Conservation (phyloP, 441 rosid genomes). For the Hura crepitans region DNA sequence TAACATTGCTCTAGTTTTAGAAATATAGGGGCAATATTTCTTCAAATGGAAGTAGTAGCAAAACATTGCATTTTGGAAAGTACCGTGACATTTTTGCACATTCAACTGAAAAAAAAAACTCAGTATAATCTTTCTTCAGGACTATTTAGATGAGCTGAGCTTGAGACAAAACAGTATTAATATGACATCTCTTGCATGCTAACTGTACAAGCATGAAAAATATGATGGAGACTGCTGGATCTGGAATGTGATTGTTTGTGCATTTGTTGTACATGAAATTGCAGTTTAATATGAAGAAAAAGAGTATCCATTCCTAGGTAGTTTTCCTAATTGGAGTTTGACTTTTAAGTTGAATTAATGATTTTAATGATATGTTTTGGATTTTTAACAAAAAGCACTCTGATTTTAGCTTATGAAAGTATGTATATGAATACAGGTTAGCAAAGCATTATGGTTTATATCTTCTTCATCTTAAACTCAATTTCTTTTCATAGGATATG, state of each 20-base stretch:
- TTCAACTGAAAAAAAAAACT: too few species aligned
- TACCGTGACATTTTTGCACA: too few species aligned
- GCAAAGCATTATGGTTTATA: neutral
- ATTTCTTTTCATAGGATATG: constrained; percentile 67
- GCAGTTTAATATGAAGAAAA: neutral
- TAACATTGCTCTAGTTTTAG: too few species aligned
- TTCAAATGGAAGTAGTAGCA: too few species aligned
- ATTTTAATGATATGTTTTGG: neutral
- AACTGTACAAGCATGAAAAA: neutral
- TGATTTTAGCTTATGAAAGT: neutral
- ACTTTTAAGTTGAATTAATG: neutral
- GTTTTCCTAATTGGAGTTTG: neutral
- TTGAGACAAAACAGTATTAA: neutral
- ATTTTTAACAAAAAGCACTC: neutral
- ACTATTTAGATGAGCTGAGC: neutral
- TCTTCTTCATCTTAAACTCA: constrained; percentile 10
- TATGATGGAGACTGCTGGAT: neutral
- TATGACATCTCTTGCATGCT: neutral
- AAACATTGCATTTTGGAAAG: too few species aligned
- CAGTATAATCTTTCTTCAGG: too few species aligned
- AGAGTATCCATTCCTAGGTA: neutral
- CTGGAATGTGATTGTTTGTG: neutral
- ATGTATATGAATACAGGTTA: neutral
- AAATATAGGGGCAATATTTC: too few species aligned
- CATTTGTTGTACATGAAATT: neutral